These are phyloP conservation scores for Bjerkandera adusta DNA, from an alignment of 1,284 basidiomycete species.

Conservation along the genomic window DNA sequence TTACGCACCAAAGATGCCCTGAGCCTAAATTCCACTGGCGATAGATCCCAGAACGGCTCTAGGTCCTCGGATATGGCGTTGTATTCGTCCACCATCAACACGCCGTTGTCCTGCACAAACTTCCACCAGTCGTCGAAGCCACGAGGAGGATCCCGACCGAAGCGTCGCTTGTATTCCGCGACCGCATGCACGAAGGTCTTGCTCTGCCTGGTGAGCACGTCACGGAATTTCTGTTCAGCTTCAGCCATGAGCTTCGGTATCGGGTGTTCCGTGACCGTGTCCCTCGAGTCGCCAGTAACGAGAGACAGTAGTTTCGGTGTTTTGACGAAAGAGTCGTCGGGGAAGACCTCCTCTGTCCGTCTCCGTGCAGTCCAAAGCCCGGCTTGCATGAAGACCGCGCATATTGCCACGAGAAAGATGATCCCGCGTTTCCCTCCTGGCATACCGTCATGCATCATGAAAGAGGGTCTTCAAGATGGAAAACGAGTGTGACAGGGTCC, in stretches of 20 bases:
- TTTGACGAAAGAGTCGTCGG: conserved; percentile 22
- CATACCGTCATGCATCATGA: conserved; percentile 27
- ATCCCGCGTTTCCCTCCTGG: conserved; percentile 31
- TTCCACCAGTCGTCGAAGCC: conserved; percentile 91
- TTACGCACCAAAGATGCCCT: conserved; percentile 64
- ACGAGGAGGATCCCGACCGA: conserved; percentile 76
- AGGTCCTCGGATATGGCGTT: conserved; percentile 81
- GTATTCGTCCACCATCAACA: conserved; percentile 89
- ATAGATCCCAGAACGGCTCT: conserved; percentile 75
- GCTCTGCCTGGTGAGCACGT: conserved; percentile 73
- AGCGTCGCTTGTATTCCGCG: conserved; percentile 75
- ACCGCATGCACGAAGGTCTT: conserved; percentile 73
- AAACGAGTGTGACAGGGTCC: conserved; percentile 9
- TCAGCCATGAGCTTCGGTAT: conserved; percentile 81
- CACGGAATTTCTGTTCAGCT: conserved; percentile 65
- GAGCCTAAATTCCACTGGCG: conserved; percentile 69
- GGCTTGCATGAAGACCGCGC: conserved; percentile 54
- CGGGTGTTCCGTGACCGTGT: conserved; percentile 56
- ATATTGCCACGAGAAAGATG: conserved; percentile 46
- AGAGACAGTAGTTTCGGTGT: conserved; percentile 23
- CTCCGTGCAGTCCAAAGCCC: conserved; percentile 47
- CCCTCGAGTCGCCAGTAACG: conserved; percentile 17
- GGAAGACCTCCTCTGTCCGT: conserved; percentile 24
- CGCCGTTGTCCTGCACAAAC: conserved; percentile 73
- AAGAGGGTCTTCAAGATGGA: background rate